A percentile compares a stretch with the other conserved stretches of the same genome.
phyloP scores from a whole-genome alignment of 306 rosid genomes.

The Ammopiptanthus mongolicus region DNA sequence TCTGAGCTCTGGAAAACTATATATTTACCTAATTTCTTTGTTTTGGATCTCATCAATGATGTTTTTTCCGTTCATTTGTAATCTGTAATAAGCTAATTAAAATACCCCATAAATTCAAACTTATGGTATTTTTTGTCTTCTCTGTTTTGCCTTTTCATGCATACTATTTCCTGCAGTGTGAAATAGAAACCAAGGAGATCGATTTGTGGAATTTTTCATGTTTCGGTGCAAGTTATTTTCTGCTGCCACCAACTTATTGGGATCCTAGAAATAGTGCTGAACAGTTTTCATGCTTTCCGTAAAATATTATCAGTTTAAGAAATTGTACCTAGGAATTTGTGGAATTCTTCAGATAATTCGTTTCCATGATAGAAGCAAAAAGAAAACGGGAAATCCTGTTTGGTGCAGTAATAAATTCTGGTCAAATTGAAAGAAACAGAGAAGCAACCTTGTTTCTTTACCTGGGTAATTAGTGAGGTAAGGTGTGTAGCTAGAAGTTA shows the following conservation, averaged over 20 bases:
- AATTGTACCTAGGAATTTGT: slow-evolving; percentile 10
- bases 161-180: background rate
- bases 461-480: background rate
- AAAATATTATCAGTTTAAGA: too few relatives aligned
- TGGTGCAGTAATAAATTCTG: background rate
- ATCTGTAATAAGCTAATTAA: background rate
- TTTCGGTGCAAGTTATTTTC: background rate
- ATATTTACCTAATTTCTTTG: background rate
- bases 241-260: background rate
- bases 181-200: background rate
- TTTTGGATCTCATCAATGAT: background rate
- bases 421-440: slow-evolving; percentile 5
- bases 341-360: background rate
- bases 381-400: background rate
- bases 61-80: background rate
- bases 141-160: background rate
- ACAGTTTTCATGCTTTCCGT: background rate
- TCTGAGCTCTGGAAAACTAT: background rate
- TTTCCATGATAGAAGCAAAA: background rate
- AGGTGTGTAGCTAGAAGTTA: background rate
- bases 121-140: background rate
- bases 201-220: background rate
- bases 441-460: slow-evolving; percentile 20
- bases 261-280: slow-evolving; percentile 14
- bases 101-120: background rate